Conservation (phyloP, 768 basidiomycete genomes). For the Podaxis rugospora region DNA sequence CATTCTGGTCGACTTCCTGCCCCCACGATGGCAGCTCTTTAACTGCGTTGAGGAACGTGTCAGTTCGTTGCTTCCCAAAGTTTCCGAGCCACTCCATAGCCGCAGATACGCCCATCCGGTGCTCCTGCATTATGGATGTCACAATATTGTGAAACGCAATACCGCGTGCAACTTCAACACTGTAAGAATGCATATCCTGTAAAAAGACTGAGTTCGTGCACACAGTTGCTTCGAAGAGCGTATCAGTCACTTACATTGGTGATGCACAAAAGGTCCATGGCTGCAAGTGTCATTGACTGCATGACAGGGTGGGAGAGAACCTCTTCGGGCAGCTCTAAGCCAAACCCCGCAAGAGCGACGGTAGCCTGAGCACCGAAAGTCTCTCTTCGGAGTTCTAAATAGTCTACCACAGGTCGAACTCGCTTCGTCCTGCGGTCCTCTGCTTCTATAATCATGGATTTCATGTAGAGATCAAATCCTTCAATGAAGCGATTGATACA, state of each 20-base stretch:
- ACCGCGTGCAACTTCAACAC: conserved; percentile 15
- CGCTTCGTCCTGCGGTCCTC: conserved; percentile 12
- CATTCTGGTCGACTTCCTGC: conserved; percentile 11
- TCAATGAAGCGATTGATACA: conserved; percentile 15
- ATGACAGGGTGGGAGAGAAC: conserved; percentile 18
- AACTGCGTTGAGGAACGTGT: conserved; percentile 7
- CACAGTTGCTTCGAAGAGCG: not conserved
- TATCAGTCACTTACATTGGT: conserved; percentile 13
- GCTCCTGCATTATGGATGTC: conserved; percentile 16
- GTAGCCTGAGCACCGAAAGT: conserved; percentile 17
- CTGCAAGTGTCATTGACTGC: conserved; percentile 10
- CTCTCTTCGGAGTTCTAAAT: conserved; percentile 16
- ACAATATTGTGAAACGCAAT: conserved; percentile 19
- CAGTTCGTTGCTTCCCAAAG: conserved; percentile 4
- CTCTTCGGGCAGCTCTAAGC: conserved; percentile 19
- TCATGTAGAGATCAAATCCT: conserved; percentile 15
- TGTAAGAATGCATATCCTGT: conserved; percentile 21
- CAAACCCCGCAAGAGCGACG: conserved; percentile 15
- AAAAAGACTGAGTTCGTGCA: not conserved
- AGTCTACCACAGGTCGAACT: conserved; percentile 13
- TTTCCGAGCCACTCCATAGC: conserved; percentile 16
- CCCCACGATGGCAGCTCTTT: conserved; percentile 15
- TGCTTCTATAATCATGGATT: conserved; percentile 17
- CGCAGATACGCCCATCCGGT: conserved; percentile 12
- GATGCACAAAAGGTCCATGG: conserved; percentile 15